Evolutionary conservation across 768 basidiomycete species (phyloP).

Genomic region (Phanerochaete sordida): DNA sequence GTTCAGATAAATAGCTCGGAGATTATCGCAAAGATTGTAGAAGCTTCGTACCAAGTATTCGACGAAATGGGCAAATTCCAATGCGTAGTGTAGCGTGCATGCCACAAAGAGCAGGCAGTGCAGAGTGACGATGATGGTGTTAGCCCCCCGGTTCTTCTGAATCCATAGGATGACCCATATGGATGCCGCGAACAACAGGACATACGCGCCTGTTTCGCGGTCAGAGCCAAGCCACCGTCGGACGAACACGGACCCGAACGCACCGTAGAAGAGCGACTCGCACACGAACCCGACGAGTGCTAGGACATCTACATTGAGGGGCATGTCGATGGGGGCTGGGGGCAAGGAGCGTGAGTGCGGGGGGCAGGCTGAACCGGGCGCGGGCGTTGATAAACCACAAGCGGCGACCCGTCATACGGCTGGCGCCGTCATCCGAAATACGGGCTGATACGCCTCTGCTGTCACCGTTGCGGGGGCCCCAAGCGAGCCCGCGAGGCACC

Average conservation of each 20-base stretch:
- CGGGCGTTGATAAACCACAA: not conserved
- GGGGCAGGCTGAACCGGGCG: not conserved
- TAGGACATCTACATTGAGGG: constrained; percentile 27
- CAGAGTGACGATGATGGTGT: not conserved
- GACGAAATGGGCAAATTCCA: constrained; percentile 35
- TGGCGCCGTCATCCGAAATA: not conserved
- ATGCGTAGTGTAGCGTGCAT: constrained; percentile 29
- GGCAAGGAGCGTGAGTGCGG: not conserved
- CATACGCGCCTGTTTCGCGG: constrained; percentile 18
- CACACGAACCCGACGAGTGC: constrained; percentile 35
- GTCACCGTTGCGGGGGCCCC: not conserved
- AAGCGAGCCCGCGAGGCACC: not conserved
- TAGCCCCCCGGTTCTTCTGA: not conserved
- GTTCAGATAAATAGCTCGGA: not conserved
- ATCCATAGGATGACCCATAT: constrained; percentile 16
- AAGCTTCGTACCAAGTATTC: constrained; percentile 26
- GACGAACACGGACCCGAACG: not conserved
- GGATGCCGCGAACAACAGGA: constrained; percentile 28
- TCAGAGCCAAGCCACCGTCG: not conserved
- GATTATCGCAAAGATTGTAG: not conserved
- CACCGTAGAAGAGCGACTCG: constrained; percentile 36
- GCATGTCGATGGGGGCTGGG: not conserved
- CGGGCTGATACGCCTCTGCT: not conserved
- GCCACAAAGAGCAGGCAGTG: constrained; percentile 26
- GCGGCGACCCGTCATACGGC: not conserved